These are phyloP conservation scores for Priceomyces fermenticarens DNA, from an alignment of 805 yeast species.

Conservation along the genomic window DNA sequence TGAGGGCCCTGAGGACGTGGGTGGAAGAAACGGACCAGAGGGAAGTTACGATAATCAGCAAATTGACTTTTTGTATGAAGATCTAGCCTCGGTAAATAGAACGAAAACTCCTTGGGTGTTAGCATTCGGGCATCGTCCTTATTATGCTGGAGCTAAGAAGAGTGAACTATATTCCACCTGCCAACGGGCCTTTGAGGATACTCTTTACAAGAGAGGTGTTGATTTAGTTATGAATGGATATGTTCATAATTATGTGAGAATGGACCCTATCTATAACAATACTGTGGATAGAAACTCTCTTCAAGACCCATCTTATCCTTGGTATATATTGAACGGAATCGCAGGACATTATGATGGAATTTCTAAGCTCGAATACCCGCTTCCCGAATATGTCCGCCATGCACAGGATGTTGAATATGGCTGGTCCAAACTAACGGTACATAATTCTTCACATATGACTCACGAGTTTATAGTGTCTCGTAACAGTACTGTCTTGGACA, in stretches of 20 bases:
- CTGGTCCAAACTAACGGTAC: constrained; percentile 13
- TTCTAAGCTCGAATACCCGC: constrained; percentile 7
- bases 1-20: constrained; percentile 10
- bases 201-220: constrained; percentile 9
- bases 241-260: constrained; percentile 12
- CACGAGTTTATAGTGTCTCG: constrained; percentile 12
- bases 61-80: constrained; percentile 10
- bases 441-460: constrained; percentile 13
- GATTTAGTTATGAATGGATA: constrained; percentile 11
- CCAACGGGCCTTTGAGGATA: constrained; percentile 11
- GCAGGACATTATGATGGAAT: constrained; percentile 15
- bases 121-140: constrained; percentile 13
- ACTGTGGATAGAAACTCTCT: constrained; percentile 11
- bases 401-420: constrained; percentile 13
- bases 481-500: constrained; percentile 12
- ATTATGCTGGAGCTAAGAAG: constrained; percentile 10
- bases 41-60: constrained; percentile 11
- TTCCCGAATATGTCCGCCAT: constrained; percentile 10
- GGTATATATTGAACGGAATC: constrained; percentile 14
- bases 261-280: constrained; percentile 8
- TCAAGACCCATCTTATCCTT: constrained; percentile 12
- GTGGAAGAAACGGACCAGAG: constrained; percentile 9
- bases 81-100: constrained; percentile 11
- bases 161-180: constrained; percentile 7
- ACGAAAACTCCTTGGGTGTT: constrained; percentile 14